Base-by-base conservation (phyloP, 306 rosid genomes). In the Glycine soja region DNA sequence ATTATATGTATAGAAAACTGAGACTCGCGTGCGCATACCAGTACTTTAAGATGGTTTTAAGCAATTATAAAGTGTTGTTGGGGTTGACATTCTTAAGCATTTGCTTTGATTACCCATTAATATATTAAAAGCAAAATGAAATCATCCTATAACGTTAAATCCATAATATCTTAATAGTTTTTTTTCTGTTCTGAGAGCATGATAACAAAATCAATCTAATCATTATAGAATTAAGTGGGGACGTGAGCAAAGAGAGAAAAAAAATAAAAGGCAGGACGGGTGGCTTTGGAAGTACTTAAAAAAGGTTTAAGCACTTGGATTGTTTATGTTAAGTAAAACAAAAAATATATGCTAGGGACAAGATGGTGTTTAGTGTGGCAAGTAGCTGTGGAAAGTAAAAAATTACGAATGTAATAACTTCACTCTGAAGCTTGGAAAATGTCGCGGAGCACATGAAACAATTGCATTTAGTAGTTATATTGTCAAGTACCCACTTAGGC, bases 181-280 rank as follows among this genome's bases (percentile, higher is more conserved):
- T 24, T 24, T 65, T 48, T 63, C 34, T 74, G 87, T 75, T 68
- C 85, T 53, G 65, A 57, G 50, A 46, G 50, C 73, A 81, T 71
- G 84, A 85, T 70, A 57, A 69, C 12, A 58, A 79, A 85, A 74
- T 83, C 81, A 73, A 80, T 70, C 80, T 47, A 81, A 86, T 86
- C 88, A 89, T 87, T 75, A 71, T 68, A 72, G 79, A 88, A 84
- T 70, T 70, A 43, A 87, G 88, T 90, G 92, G 91, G 86, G 61
- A 57, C 79, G 30, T 52, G 79, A 57, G 75, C 43, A 52, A 57
- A 80, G 47, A 38, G 12, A 62, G 2, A 11, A 5, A 32, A 62
- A 11, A 62, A 62, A 62, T 24, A 34, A 7, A 48, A 15, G n/a
- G 42, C 72, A 45, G 53, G 65, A 42, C 9, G 54, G 45, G 19